These are phyloP conservation scores for Conticribra weissflogii DNA, from an alignment of 108 stramenopile genomes.

Conservation along the genomic window DNA sequence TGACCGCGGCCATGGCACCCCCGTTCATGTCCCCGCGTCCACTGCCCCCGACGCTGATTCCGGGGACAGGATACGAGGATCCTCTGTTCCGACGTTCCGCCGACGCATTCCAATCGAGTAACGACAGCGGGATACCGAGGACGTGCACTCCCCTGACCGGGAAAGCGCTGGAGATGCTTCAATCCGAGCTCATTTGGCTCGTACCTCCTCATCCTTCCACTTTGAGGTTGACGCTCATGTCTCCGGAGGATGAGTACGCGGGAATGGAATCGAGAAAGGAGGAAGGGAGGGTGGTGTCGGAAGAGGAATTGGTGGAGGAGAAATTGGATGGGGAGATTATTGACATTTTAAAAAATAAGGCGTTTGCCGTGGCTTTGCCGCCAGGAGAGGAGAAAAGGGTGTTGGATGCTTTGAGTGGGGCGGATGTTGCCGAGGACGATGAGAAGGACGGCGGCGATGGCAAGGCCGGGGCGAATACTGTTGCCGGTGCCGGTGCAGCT, in stretches of 20 bases:
- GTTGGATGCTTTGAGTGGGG: conserved; percentile 56
- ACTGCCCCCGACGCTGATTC: conserved; percentile 33
- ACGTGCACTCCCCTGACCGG: conserved; percentile 11
- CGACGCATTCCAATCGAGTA: neutral
- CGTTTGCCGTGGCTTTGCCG: conserved; percentile 65
- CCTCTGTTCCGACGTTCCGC: conserved; percentile 3
- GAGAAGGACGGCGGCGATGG: too few species aligned
- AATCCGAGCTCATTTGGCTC: conserved; percentile 81
- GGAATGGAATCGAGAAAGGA: conserved; percentile 34
- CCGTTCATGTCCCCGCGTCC: conserved; percentile 2
- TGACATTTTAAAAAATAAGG: conserved; percentile 58
- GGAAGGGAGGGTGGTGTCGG: conserved; percentile 11
- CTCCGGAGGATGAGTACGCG: conserved; percentile 9
- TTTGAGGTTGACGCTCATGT: conserved; percentile 56
- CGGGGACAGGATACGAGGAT: conserved; percentile 29
- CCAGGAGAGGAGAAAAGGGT: conserved; percentile 69
- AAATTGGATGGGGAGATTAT: conserved; percentile 55
- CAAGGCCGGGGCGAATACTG: conserved; percentile 60
- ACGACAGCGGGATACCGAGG: neutral
- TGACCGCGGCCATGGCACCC: neutral
- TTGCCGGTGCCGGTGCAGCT: conserved; percentile 30
- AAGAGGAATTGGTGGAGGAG: conserved; percentile 11
- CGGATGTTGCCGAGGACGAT: conserved; percentile 2
- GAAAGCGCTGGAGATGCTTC: conserved; percentile 56
- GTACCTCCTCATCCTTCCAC: conserved; percentile 71